These are phyloP conservation scores for Cyberlindnera mrakii DNA, from an alignment of 805 yeast species.

Conservation along the genomic window DNA sequence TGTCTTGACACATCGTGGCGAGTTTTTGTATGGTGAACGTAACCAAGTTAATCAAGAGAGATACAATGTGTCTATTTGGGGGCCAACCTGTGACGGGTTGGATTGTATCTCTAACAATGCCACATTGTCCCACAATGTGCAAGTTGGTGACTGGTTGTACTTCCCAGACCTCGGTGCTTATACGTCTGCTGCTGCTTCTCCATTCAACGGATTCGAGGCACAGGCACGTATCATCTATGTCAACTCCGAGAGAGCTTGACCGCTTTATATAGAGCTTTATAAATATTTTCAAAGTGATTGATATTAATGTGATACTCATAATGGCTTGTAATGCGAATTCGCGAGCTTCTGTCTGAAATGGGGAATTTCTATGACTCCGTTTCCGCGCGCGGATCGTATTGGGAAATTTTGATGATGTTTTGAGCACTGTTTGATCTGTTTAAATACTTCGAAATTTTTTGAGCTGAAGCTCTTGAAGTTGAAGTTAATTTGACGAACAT, in stretches of 20 bases:
- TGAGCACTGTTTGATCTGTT: too few species aligned
- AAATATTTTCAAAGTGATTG: background rate
- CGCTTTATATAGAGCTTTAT: too few species aligned
- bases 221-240: conserved; percentile 59
- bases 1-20: conserved; percentile 52
- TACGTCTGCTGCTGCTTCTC: conserved; percentile 86
- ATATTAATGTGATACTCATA: background rate
- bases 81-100: conserved; percentile 96
- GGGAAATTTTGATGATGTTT: too few species aligned
- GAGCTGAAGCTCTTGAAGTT: too few species aligned
- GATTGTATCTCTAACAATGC: conserved; percentile 66
- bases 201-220: conserved; percentile 82
- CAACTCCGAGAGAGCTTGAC: conserved; percentile 29
- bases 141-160: conserved; percentile 89
- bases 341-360: too few species aligned
- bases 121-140: conserved; percentile 50
- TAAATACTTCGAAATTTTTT: too few species aligned
- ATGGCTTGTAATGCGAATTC: too few species aligned
- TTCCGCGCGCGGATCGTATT: too few species aligned
- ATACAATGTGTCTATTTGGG: conserved; percentile 75
- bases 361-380: too few species aligned
- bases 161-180: conserved; percentile 86
- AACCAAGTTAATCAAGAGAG: conserved; percentile 9
- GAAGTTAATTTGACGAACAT: background rate
- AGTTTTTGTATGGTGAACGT: conserved; percentile 34